Base-by-base conservation (phyloP, 2,329 filamentous ascomycete species). In the Dothiorella sarmentorum region DNA sequence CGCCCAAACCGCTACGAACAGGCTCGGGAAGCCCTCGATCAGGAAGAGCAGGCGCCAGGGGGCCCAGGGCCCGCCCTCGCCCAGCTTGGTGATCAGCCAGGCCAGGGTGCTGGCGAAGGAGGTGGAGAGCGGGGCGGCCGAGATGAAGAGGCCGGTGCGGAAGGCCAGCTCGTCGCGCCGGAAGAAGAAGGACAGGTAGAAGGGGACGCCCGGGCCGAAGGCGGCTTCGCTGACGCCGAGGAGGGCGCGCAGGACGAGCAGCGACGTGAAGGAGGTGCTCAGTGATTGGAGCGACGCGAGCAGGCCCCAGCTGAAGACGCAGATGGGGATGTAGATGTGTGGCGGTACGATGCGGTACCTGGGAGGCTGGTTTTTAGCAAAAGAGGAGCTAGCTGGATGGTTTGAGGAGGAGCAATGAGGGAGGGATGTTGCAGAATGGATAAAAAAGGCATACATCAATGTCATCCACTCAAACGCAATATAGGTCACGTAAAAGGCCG, bases 11-110 rank as follows among this genome's bases (percentile, higher is more conserved):
- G 89, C 86, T 11, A 89, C 83, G 7, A 96, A 62, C 42, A 95
- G 82, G 24, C 88, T 91, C 1, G 91, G 91, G 61, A 95, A 93
- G 1, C 91, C 91, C 71, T 96, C 91, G 11, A 93, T 65, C 7
- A 96, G 80, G 67, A 96, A 95, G 26, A 96, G 79, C 2, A 92
- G 80, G n/a, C 91, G 83, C 91, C 91, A 96, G 3, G 89, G 85
- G 0, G 90, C 88, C 51, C 96, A 86, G 15, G 88, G 88, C 1
- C 82, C 78, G 61, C 79, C 68, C 47, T 83, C 75, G 52, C 85
- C 89, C 13, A 91, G 66, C 65, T 84, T 85, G 17, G 26, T 45
- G 62, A 96, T 93, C 20, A 85, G 68, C 86, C 88, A 91, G 7
- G 91, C 91, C 3, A 96, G 78, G 7, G 82, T 87, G 37, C 90